Base-by-base conservation (phyloP, 768 basidiomycete species). In the Rhizopogon vinicolor region DNA sequence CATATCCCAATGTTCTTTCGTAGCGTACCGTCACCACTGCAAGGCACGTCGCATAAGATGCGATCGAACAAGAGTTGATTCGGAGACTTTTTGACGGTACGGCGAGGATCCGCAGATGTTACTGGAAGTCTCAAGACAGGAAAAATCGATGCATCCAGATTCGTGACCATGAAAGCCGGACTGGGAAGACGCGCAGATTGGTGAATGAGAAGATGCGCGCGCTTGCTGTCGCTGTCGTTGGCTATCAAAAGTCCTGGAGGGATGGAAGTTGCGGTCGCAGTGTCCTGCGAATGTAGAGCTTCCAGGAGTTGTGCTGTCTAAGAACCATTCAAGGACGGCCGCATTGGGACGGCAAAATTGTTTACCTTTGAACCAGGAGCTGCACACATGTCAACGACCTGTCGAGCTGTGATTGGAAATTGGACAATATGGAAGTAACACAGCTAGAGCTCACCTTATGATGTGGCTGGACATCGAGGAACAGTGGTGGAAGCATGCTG, bases 321-420 rank as follows among this genome's bases (percentile, higher is more conserved):
- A 33, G 39, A 35, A 45, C 9, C 10, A 51, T 33, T 45, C 54
- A 31, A 55, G 41, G n/a, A 46, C 19, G 50, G 14, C 43, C 48
- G 1, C 19, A 13, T 7, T 43, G 19, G 14, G 9, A 37, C 13
- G 39, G 22, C 44, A 3, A 43, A 51, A 35, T 35, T 33, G 28
- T 66, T 33, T 60, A 90, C 91, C 77, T 99, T 99, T 22, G 94
- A 97, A 5, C 97, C 97, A 0, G 97, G 97, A 2, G 97, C 96
- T 16, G 97, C 97, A 67, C 97, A 99, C 91, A 96, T 93, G 69
- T 99, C 97, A 63, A 98, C 85, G 18, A 92, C 89, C 84, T 90
- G 44, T 54, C 1, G 18, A 16, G 46, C 53, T 18, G 48, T 44
- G 54, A 40, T 54, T 37, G n/a, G 53, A 41, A n/a, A n/a, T 39